A percentile compares a stretch with the other conserved stretches of the same genome.
Conservation (phyloP, 2,329 filamentous ascomycete genomes). For the Penicillium palitans region DNA sequence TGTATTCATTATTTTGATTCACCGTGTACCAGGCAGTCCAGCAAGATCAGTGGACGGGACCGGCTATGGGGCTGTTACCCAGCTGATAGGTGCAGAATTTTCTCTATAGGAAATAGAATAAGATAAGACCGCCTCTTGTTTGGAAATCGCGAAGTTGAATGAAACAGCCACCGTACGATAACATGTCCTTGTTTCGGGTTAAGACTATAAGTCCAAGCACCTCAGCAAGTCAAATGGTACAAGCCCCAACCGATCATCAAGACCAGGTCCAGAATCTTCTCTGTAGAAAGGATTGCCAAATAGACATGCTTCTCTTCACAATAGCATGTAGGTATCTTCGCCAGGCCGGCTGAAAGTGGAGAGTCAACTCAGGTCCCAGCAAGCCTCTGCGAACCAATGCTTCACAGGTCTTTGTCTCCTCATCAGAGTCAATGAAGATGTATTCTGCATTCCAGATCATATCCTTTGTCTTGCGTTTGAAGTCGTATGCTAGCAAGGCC, state of each 20-base stretch:
- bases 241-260: neutral
- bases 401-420: constrained; percentile 16
- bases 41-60: too few relatives aligned
- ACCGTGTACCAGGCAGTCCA: too few relatives aligned
- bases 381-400: constrained; percentile 16
- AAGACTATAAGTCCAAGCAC: too few relatives aligned
- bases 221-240: neutral
- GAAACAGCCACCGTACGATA: too few relatives aligned
- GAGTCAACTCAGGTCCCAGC: constrained; percentile 15
- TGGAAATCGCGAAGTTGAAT: too few relatives aligned
- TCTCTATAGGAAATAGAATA: too few relatives aligned
- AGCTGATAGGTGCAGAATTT: too few relatives aligned
- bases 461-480: constrained; percentile 22
- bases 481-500: constrained; percentile 21
- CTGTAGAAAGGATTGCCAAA: constrained; percentile 14
- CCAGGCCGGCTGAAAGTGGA: constrained; percentile 15
- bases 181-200: too few relatives aligned
- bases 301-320: constrained; percentile 1
- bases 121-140: too few relatives aligned
- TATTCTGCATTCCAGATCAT: constrained; percentile 14
- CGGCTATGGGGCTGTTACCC: too few relatives aligned
- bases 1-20: too few relatives aligned
- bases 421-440: constrained; percentile 12
- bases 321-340: constrained; percentile 11
- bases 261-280: constrained; percentile 10